Evolutionary conservation across 1,284 basidiomycete genomes (phyloP).

Genomic region (Farysia itapuensis): DNA sequence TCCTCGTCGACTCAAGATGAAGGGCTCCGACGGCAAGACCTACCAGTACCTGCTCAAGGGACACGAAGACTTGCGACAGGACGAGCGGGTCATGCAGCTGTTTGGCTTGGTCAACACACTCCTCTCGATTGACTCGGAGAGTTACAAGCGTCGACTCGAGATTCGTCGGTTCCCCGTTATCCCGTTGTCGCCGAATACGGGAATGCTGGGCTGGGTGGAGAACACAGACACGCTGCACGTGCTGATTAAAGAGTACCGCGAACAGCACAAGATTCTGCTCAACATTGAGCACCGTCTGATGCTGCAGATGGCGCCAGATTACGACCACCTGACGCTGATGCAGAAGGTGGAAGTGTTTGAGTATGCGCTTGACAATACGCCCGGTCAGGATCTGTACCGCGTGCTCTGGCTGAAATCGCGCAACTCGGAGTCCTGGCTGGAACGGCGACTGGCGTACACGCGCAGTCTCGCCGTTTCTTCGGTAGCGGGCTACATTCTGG

Average conservation of each 20-base stretch:
- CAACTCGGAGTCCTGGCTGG: constrained; percentile 97
- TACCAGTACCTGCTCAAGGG: constrained; percentile 94
- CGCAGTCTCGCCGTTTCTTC: constrained; percentile 74
- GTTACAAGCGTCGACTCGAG: constrained; percentile 92
- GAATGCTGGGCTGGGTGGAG: constrained; percentile 91
- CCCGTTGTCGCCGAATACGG: constrained; percentile 93
- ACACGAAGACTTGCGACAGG: constrained; percentile 98
- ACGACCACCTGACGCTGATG: constrained; percentile 87
- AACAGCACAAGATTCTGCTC: constrained; percentile 77
- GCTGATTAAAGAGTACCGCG: constrained; percentile 73
- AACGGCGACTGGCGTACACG: constrained; percentile 93
- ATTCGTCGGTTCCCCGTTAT: constrained; percentile 93
- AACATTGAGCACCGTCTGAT: constrained; percentile 99
- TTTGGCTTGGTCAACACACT: constrained; percentile 96
- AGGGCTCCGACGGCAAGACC: constrained; percentile 88
- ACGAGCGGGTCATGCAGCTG: constrained; percentile 98
- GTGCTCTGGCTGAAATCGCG: constrained; percentile 94
- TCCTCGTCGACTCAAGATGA: constrained; percentile 82
- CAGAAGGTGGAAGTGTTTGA: constrained; percentile 99
- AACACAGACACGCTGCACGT: constrained; percentile 98
- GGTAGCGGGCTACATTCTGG: constrained; percentile 75
- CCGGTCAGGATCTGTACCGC: constrained; percentile 96
- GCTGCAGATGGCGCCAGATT: constrained; percentile 99
- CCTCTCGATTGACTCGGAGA: constrained; percentile 86
- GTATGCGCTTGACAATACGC: constrained; percentile 97